Evolutionary conservation across 1,284 basidiomycete genomes (phyloP).

Genomic region (Puccinia horiana): DNA sequence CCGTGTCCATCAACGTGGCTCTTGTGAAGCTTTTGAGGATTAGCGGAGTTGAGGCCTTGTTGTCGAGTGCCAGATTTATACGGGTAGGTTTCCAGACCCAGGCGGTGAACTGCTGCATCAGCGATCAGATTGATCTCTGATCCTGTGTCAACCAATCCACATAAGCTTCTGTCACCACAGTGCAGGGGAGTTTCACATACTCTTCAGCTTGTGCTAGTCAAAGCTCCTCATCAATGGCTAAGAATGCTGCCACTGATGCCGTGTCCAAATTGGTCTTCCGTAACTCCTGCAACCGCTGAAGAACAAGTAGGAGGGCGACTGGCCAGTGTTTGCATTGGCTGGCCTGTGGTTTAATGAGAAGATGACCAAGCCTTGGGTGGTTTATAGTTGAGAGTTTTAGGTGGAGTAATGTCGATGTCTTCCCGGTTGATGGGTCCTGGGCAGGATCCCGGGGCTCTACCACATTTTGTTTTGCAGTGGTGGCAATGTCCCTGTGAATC

Average conservation of each 20-base stretch:
- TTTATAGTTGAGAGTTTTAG: not conserved
- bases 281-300: not conserved
- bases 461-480: constrained; percentile 26
- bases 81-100: not conserved
- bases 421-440: not conserved
- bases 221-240: constrained; percentile 1
- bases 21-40: not conserved
- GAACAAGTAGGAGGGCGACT: not conserved
- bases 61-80: not conserved
- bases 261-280: not conserved
- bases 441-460: not conserved
- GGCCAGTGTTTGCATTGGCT: not conserved
- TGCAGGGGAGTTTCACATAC: not conserved
- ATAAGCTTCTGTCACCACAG: not conserved
- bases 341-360: not conserved
- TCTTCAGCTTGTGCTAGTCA: not conserved
- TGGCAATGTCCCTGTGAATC: not conserved
- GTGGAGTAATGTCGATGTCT: not conserved
- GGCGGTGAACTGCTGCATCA: not conserved
- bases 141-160: not conserved
- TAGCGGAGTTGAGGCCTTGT: not conserved
- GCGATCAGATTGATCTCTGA: not conserved
- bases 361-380: not conserved
- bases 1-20: not conserved
- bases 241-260: not conserved